These are phyloP conservation scores for Flaveria linearis DNA, from an alignment of 129 eudicot genomes.

Conservation along the genomic window DNA sequence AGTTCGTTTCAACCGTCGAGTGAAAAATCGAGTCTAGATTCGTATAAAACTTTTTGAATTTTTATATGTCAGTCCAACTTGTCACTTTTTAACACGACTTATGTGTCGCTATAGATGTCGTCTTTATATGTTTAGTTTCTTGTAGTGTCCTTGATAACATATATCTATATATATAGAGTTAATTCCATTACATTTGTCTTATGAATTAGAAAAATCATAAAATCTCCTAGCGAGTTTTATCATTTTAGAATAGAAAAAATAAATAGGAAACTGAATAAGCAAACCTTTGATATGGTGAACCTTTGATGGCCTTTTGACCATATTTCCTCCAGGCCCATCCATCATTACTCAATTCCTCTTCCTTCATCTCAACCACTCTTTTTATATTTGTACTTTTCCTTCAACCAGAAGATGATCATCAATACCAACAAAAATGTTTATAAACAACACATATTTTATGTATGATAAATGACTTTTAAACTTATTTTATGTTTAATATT, in stretches of 20 bases:
- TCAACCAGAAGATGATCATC: constrained; percentile 15
- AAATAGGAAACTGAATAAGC: neutral
- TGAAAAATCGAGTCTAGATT: neutral
- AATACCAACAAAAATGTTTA: neutral
- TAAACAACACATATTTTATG: neutral
- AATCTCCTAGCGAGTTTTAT: neutral
- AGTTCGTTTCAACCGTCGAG: neutral
- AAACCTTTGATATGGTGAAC: constrained; percentile 69
- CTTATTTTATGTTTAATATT: too few species aligned
- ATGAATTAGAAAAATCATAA: neutral
- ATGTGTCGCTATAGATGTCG: too few species aligned
- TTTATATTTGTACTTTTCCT: constrained; percentile 55
- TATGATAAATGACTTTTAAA: neutral
- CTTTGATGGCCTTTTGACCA: constrained; percentile 74
- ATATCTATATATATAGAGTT: too few species aligned
- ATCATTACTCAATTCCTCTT: constrained; percentile 54
- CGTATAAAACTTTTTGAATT: too few species aligned
- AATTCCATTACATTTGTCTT: too few species aligned
- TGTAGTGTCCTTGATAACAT: too few species aligned
- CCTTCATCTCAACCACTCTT: constrained; percentile 50
- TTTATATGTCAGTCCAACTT: too few species aligned
- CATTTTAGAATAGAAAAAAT: neutral
- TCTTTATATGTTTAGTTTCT: too few species aligned
- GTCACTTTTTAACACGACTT: neutral
- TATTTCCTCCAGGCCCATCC: constrained; percentile 80